Evolutionary conservation across 805 yeast species (phyloP), one percentile per base, ranked within the genome.

Genomic region (Candida parachauliodes): DNA sequence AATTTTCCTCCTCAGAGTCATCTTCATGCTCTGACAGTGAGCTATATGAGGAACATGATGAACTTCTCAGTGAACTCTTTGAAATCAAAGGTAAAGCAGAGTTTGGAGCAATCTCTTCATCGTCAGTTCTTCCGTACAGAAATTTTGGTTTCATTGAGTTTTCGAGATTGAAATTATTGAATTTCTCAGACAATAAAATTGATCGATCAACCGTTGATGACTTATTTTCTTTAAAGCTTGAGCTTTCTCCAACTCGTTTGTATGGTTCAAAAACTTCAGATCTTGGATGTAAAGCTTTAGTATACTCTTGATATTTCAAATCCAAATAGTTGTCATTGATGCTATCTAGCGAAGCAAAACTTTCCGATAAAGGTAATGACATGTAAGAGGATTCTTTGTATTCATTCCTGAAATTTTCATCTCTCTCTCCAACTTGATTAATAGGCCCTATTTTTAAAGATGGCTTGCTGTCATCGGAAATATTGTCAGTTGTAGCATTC

Each of bases 321-420:
- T 60, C 70, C 42, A 70, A 68, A 42, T 70, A 74, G 36, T 77
- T 83, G 46, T 77, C 73, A 51, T 81, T 79, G 42, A 76, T 72
- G 53, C 88, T 79, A 50, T 81, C 88, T 51, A 84, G 61, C 0
- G 89, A 83, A 1, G 91, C 91, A 65, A 82, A 83, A 44, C 88
- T 81, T 28, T 84, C 85, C 43, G 77, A 81, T 11, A 81, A 65
- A 0, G 87, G 87, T 27, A 83, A 62, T 19, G 81, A 74, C 39
- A 82, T 79, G 30, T 84, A 72, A 19, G 95, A 93, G 1, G 95
- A 87, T 21, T 67, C 65, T 28, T 28, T 14, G 7, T 15, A 6
- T 28, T 28, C 20, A 18, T 9, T 28, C n/a, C n/a, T 28, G 6
- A 15, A 8, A 12, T 12, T 6, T 28, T 9, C 32, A 21, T 21